Evolutionary conservation across 768 basidiomycete genomes (phyloP).

Genomic region (Obba rivulosa): DNA sequence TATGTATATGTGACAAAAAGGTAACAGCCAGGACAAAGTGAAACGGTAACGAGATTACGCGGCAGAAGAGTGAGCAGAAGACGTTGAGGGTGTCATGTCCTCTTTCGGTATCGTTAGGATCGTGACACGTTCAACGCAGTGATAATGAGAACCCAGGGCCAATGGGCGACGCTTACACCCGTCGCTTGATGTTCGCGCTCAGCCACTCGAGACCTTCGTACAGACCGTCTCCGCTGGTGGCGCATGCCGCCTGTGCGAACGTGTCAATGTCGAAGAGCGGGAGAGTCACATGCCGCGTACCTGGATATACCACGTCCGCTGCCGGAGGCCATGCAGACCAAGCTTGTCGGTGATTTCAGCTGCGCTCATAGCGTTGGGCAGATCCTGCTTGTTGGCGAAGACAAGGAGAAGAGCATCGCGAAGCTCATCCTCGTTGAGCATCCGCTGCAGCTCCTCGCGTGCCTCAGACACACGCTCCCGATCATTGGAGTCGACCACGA

Average conservation of each 20-base stretch:
- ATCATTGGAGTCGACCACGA: conserved; percentile 99
- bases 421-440: conserved; percentile 99
- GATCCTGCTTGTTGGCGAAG: conserved; percentile 99
- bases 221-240: conserved; percentile 96
- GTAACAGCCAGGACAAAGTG: conserved; percentile 3
- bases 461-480: conserved; percentile 99
- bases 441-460: conserved; percentile 97
- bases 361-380: conserved; percentile 99
- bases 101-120: conserved; percentile 38
- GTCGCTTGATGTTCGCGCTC: conserved; percentile 85
- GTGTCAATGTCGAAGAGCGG: conserved; percentile 3
- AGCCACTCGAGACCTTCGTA: conserved; percentile 99
- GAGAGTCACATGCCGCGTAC: conserved; percentile 35
- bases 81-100: conserved; percentile 12
- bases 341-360: conserved; percentile 99
- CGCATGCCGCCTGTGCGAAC: conserved; percentile 79
- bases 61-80: conserved; percentile 7
- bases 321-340: conserved; percentile 93
- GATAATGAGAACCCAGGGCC: conserved; percentile 39
- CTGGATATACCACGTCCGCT: conserved; percentile 98
- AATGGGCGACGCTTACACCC: conserved; percentile 54
- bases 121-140: conserved; percentile 42
- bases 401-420: conserved; percentile 97
- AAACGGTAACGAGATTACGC: conserved; percentile 9
- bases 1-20: conserved; percentile 20